A percentile compares a stretch with the other conserved stretches of the same genome.
phyloP scores from a whole-genome alignment of 2,329 filamentous ascomycete genomes.

The Fusarium algeriense region DNA sequence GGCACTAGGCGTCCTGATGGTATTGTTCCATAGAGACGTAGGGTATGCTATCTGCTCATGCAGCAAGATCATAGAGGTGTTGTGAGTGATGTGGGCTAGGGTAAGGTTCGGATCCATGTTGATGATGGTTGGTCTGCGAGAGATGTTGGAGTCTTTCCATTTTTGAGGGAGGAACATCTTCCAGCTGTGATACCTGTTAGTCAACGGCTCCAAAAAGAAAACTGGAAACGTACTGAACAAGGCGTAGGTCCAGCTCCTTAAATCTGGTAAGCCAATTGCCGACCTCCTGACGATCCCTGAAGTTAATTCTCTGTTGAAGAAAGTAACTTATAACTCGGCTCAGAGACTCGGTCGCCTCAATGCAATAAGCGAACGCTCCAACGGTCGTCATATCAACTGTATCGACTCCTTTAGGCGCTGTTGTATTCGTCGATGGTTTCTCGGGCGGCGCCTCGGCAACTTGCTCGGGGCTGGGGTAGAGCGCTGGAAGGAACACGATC shows the following conservation, averaged over 20 bases:
- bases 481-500: slow-evolving; percentile 54
- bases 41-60: slow-evolving; percentile 64
- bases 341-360: slow-evolving; percentile 61
- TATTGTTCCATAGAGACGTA: slow-evolving; percentile 43
- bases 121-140: slow-evolving; percentile 40
- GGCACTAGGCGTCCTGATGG: slow-evolving; percentile 54
- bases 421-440: background rate
- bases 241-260: slow-evolving; percentile 60
- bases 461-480: slow-evolving; percentile 46
- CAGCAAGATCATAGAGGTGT: slow-evolving; percentile 62
- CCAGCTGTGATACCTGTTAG: slow-evolving; percentile 44
- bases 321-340: slow-evolving; percentile 60
- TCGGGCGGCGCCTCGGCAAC: slow-evolving; percentile 21
- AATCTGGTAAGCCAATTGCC: slow-evolving; percentile 59
- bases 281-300: slow-evolving; percentile 55
- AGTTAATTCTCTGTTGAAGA: slow-evolving; percentile 57
- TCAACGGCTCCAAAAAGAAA: fast-evolving
- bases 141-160: slow-evolving; percentile 54
- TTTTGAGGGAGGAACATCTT: slow-evolving; percentile 48
- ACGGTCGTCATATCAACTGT: slow-evolving; percentile 53
- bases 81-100: slow-evolving; percentile 62
- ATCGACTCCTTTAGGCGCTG: background rate
- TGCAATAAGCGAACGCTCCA: slow-evolving; percentile 60
- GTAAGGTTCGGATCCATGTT: slow-evolving; percentile 64
- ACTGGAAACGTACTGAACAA: slow-evolving; percentile 53